Evolutionary conservation across 2,329 filamentous ascomycete genomes (phyloP).

Genomic region (Xylaria sp.): DNA sequence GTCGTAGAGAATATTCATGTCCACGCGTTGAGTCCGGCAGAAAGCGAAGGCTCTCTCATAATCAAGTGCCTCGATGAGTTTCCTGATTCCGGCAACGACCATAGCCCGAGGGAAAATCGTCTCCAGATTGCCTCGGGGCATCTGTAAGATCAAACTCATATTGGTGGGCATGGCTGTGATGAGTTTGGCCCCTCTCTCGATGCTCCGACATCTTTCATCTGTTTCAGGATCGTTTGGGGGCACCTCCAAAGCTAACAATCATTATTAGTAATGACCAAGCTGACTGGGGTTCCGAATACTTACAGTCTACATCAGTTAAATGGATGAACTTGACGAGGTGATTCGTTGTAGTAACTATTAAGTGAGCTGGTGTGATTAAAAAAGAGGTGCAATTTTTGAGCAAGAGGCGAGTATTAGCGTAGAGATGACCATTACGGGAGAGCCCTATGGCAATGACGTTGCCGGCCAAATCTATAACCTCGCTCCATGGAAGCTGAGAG

Average conservation of each 20-base stretch:
- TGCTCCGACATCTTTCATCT: conserved; percentile 90
- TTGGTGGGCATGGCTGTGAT: conserved; percentile 90
- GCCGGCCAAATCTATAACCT: conserved; percentile 57
- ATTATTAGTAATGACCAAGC: conserved; percentile 15
- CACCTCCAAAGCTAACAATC: conserved; percentile 75
- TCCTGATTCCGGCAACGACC: conserved; percentile 88
- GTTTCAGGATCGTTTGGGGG: conserved; percentile 89
- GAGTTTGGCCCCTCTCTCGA: conserved; percentile 88
- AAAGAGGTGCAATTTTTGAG: conserved; percentile 94
- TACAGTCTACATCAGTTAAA: conserved; percentile 74
- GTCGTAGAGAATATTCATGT: conserved; percentile 97
- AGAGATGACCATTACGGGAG: conserved; percentile 80
- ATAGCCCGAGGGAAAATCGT: conserved; percentile 94
- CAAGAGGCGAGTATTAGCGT: conserved; percentile 78
- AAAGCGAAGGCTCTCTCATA: conserved; percentile 87
- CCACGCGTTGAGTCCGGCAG: conserved; percentile 92
- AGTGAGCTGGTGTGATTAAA: conserved; percentile 79
- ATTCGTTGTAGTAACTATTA: conserved; percentile 92
- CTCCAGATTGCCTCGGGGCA: conserved; percentile 95
- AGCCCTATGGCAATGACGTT: conserved; percentile 68
- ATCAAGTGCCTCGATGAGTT: conserved; percentile 80
- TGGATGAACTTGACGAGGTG: conserved; percentile 96
- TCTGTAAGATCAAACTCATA: conserved; percentile 88
- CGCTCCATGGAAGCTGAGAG: conserved; percentile 64
- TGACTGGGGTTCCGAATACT: conserved; percentile 38